phyloP scores from a whole-genome alignment of 768 basidiomycete species.

The Pleurotus giganteus region DNA sequence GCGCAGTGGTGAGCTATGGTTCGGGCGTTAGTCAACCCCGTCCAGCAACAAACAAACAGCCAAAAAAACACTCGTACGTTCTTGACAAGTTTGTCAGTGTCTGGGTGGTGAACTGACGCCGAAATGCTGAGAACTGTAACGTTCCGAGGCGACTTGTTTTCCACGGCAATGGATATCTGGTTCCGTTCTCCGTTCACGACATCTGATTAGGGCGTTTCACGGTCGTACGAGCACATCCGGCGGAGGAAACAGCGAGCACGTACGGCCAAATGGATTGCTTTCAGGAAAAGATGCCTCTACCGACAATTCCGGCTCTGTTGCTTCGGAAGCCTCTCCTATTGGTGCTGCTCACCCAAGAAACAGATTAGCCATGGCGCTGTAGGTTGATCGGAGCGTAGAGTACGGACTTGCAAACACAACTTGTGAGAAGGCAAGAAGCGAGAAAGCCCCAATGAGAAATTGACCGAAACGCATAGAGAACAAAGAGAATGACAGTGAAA shows the following conservation, averaged over 20 bases:
- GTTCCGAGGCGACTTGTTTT: conserved; percentile 75
- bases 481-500: not conserved
- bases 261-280: conserved; percentile 74
- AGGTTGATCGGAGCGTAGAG: conserved; percentile 8
- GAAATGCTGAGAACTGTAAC: conserved; percentile 63
- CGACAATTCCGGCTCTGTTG: conserved; percentile 52
- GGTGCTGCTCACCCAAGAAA: conserved; percentile 16
- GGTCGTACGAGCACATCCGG: conserved; percentile 10
- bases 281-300: conserved; percentile 63
- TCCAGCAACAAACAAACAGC: not conserved
- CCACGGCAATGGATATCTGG: conserved; percentile 57
- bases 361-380: not conserved
- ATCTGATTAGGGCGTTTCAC: conserved; percentile 40
- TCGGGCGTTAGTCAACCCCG: not conserved
- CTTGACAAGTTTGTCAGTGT: conserved; percentile 62
- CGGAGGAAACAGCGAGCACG: conserved; percentile 26
- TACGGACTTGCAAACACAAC: conserved; percentile 19
- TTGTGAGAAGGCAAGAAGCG: conserved; percentile 15
- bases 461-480: conserved; percentile 18
- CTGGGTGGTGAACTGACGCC: conserved; percentile 67
- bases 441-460: conserved; percentile 12
- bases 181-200: conserved; percentile 85
- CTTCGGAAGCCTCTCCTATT: conserved; percentile 18
- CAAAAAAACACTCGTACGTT: conserved; percentile 58
- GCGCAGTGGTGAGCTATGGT: conserved; percentile 55